phyloP scores from a whole-genome alignment of 305 asterid species.

The Salvia sclarea region DNA sequence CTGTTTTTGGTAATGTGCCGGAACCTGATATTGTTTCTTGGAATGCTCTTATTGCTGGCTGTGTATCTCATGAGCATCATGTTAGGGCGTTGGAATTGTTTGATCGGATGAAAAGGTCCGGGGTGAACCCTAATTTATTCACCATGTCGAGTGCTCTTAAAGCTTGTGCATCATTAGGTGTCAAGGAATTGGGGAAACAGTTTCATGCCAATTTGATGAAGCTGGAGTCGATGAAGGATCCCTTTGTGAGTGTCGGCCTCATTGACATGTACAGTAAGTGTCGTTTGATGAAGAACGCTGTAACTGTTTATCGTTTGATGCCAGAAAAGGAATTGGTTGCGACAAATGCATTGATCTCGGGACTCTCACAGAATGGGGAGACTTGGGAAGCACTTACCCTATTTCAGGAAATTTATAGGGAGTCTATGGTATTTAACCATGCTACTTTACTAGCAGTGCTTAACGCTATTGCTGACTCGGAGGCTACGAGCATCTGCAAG shows the following conservation, averaged over 20 bases:
- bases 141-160: conserved; percentile 87
- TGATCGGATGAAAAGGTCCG: conserved; percentile 58
- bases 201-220: conserved; percentile 67
- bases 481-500: conserved; percentile 42
- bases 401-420: conserved; percentile 51
- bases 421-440: conserved; percentile 51
- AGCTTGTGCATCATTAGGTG: conserved; percentile 73
- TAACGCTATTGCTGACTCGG: conserved; percentile 62
- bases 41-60: conserved; percentile 87
- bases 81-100: conserved; percentile 59
- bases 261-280: conserved; percentile 89
- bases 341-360: conserved; percentile 69
- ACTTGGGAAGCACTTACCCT: conserved; percentile 58
- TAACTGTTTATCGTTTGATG: conserved; percentile 50
- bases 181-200: conserved; percentile 53
- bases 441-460: conserved; percentile 71
- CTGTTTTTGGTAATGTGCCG: conserved; percentile 51
- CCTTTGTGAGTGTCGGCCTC: conserved; percentile 69
- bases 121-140: conserved; percentile 60
- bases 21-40: conserved; percentile 79
- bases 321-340: conserved; percentile 66
- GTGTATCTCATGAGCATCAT: conserved; percentile 57
- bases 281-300: conserved; percentile 48
- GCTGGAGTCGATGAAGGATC: conserved; percentile 51
- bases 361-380: conserved; percentile 61